phyloP scores from a whole-genome alignment of 345 rosid genomes.

The Lenwebbia sp. region DNA sequence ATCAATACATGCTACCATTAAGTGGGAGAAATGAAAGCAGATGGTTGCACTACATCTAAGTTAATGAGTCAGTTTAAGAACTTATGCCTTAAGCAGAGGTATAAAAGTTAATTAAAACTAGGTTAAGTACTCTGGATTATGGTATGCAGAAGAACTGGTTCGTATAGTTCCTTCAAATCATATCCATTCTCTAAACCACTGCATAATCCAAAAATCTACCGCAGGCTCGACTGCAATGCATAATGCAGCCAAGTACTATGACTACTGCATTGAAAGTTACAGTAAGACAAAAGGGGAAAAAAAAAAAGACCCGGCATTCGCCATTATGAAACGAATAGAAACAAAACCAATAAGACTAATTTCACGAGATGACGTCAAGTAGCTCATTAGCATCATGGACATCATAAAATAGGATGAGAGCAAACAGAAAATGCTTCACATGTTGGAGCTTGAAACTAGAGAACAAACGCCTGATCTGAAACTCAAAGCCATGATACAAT shows the following conservation, averaged over 20 bases:
- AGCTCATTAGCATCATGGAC: background rate
- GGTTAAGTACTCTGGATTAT: background rate
- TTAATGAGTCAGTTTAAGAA: background rate
- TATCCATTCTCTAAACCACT: background rate
- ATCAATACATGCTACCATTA: background rate
- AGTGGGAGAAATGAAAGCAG: background rate
- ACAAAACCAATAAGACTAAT: background rate
- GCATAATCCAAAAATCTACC: background rate
- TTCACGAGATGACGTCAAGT: background rate
- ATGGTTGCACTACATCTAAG: background rate
- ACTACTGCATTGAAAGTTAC: background rate
- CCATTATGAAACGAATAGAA: background rate
- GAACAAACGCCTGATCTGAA: background rate
- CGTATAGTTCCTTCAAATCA: background rate
- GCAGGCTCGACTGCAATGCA: background rate
- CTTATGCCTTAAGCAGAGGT: background rate
- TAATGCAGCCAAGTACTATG: background rate
- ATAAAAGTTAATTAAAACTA: background rate
- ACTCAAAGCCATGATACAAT: background rate
- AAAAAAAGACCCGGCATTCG: background rate
- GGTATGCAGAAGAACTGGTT: background rate
- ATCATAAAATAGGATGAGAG: background rate
- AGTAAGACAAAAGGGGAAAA: background rate
- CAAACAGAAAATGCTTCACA: background rate
- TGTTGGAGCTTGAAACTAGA: background rate